Percentiles rank a stretch among this genome's conserved stretches.
Conservation (phyloP, 2,329 filamentous ascomycete genomes). For the Sarocladium oryzae region DNA sequence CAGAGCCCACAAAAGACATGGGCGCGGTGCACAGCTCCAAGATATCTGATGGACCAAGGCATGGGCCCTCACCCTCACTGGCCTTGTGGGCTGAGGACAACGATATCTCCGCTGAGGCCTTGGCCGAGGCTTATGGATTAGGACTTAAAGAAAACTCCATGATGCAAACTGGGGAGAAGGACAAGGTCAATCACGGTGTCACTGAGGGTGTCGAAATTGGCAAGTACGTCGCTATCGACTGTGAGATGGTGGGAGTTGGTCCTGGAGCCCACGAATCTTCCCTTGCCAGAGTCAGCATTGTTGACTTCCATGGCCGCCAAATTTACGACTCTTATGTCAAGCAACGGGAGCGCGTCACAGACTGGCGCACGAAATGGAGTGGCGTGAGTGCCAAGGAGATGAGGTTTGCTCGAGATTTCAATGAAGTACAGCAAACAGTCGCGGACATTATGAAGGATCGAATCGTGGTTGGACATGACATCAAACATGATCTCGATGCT, state of each 20-base stretch:
- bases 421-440: slow-evolving; percentile 69
- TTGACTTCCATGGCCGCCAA: slow-evolving; percentile 89
- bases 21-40: slow-evolving; percentile 48
- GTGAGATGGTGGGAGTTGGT: slow-evolving; percentile 94
- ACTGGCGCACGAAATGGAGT: slow-evolving; percentile 84
- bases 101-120: slow-evolving; percentile 51
- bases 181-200: slow-evolving; percentile 58
- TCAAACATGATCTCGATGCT: slow-evolving; percentile 71
- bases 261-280: slow-evolving; percentile 63
- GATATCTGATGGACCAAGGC: slow-evolving; percentile 29
- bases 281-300: slow-evolving; percentile 79
- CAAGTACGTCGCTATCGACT: slow-evolving; percentile 90
- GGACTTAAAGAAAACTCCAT: slow-evolving; percentile 41
- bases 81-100: slow-evolving; percentile 56
- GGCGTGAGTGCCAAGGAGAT: slow-evolving; percentile 74
- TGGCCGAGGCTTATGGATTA: slow-evolving; percentile 56
- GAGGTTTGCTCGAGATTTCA: slow-evolving; percentile 61
- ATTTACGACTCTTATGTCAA: slow-evolving; percentile 91
- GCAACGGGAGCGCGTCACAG: slow-evolving; percentile 70
- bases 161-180: slow-evolving; percentile 38
- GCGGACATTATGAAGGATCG: slow-evolving; percentile 61
- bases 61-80: slow-evolving; percentile 45
- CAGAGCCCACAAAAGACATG: slow-evolving; percentile 34
- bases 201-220: slow-evolving; percentile 62
- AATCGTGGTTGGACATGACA: slow-evolving; percentile 76